These are phyloP conservation scores for Sungouiella thailandica DNA, from an alignment of 805 yeast genomes.

Conservation along the genomic window DNA sequence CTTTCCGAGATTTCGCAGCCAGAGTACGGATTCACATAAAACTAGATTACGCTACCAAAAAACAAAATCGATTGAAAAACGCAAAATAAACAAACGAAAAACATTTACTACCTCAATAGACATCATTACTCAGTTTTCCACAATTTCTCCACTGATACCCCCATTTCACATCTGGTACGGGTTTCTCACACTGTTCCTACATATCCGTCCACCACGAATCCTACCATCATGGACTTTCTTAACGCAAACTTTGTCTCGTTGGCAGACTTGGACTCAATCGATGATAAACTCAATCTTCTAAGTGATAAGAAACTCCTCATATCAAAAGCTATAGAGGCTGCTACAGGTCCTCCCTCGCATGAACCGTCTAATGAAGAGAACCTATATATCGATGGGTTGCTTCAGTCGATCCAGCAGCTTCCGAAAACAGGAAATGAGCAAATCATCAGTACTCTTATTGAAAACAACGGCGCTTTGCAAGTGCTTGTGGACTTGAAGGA, in stretches of 20 bases:
- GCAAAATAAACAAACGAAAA: too few relatives aligned
- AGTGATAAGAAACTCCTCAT: slow-evolving; percentile 12
- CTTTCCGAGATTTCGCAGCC: too few relatives aligned
- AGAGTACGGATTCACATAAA: too few relatives aligned
- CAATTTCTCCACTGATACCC: too few relatives aligned
- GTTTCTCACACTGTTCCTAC: too few relatives aligned
- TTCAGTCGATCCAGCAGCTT: not conserved
- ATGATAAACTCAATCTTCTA: slow-evolving; percentile 20
- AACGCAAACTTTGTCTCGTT: slow-evolving; percentile 31
- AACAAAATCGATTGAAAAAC: too few relatives aligned
- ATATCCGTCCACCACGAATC: slow-evolving; percentile 2
- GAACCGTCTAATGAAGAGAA: slow-evolving; percentile 1
- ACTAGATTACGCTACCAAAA: too few relatives aligned
- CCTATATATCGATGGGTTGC: slow-evolving; percentile 7
- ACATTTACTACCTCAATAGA: too few relatives aligned
- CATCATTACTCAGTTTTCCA: too few relatives aligned
- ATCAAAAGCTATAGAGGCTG: slow-evolving; percentile 3
- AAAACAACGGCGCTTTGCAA: slow-evolving; percentile 3
- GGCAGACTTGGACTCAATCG: slow-evolving; percentile 28
- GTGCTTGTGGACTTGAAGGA: slow-evolving; percentile 5
- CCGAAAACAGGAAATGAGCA: not conserved
- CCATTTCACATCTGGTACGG: too few relatives aligned
- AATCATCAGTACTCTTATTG: slow-evolving; percentile 1
- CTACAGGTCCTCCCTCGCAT: slow-evolving; percentile 1
- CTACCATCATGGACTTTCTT: slow-evolving; percentile 22